Percentiles rank a stretch among this genome's conserved stretches.
phyloP scores from a whole-genome alignment of 1,284 basidiomycete genomes.

The Trichosporon sp. region DNA sequence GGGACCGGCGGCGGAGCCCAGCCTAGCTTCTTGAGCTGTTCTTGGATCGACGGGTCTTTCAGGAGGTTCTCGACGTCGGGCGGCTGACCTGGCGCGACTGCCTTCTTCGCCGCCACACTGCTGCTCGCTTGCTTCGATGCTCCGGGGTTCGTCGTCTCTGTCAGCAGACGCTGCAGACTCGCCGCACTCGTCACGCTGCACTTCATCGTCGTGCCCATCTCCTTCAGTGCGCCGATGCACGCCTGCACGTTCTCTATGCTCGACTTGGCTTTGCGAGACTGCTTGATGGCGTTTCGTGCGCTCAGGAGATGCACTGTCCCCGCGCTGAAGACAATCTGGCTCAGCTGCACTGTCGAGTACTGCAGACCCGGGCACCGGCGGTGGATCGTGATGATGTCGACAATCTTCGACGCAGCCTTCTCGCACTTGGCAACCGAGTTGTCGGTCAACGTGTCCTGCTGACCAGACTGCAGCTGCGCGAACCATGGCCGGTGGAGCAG shows the following conservation, averaged over 20 bases:
- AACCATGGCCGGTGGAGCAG: conserved; percentile 29
- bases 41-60: conserved; percentile 14
- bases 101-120: not conserved
- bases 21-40: conserved; percentile 17
- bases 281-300: conserved; percentile 20
- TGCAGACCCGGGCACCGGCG: conserved; percentile 29
- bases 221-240: conserved; percentile 20
- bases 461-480: not conserved
- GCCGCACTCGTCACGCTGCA: conserved; percentile 9
- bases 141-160: conserved; percentile 9
- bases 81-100: not conserved
- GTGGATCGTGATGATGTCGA: conserved; percentile 23
- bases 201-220: conserved; percentile 20
- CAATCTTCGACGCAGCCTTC: conserved; percentile 18
- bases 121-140: not conserved
- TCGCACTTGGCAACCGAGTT: conserved; percentile 15
- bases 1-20: conserved; percentile 16
- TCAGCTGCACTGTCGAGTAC: conserved; percentile 28
- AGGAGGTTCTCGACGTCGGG: conserved; percentile 13
- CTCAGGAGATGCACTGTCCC: conserved; percentile 32
- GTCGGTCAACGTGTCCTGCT: conserved; percentile 3
- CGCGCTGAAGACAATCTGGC: conserved; percentile 31
- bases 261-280: conserved; percentile 12
- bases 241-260: conserved; percentile 16
- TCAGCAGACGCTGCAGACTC: conserved; percentile 12